A percentile compares a stretch with the other conserved stretches of the same genome.
phyloP scores from a whole-genome alignment of 805 yeast genomes.

The Grigorovia humatica region DNA sequence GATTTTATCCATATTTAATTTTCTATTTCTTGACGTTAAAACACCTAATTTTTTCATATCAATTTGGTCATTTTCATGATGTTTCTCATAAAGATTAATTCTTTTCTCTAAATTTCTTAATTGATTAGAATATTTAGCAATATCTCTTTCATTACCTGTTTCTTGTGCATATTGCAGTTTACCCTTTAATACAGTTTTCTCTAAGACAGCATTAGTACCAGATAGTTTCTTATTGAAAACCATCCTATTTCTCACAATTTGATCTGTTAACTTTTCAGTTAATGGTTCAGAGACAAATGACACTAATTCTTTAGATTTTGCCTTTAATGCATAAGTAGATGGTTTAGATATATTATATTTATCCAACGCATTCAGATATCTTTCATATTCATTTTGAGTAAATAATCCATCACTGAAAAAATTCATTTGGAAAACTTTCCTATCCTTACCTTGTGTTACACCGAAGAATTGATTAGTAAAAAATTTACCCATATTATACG shows the following conservation, averaged over 20 bases:
- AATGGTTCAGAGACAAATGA: constrained; percentile 55
- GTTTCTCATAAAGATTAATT: constrained; percentile 28
- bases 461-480: constrained; percentile 49
- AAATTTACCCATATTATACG: constrained; percentile 41
- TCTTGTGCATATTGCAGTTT: constrained; percentile 68
- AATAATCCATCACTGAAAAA: constrained; percentile 72
- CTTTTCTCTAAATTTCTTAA: constrained; percentile 34
- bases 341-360: constrained; percentile 45
- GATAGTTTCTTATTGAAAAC: constrained; percentile 45
- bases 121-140: constrained; percentile 38
- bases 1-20: constrained; percentile 62
- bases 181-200: constrained; percentile 60
- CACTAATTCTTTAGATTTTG: constrained; percentile 52
- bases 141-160: constrained; percentile 35
- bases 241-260: constrained; percentile 65
- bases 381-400: constrained; percentile 58
- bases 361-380: constrained; percentile 52
- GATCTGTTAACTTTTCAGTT: constrained; percentile 64
- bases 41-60: constrained; percentile 45
- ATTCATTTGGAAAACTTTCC: constrained; percentile 65
- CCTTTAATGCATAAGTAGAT: constrained; percentile 49
- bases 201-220: constrained; percentile 68
- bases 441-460: constrained; percentile 75
- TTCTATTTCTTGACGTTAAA: constrained; percentile 79
- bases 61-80: constrained; percentile 32